Evolutionary conservation across 1,284 basidiomycete species (phyloP), one percentile per base, ranked within the genome.

Genomic region (Golubevia sp.): DNA sequence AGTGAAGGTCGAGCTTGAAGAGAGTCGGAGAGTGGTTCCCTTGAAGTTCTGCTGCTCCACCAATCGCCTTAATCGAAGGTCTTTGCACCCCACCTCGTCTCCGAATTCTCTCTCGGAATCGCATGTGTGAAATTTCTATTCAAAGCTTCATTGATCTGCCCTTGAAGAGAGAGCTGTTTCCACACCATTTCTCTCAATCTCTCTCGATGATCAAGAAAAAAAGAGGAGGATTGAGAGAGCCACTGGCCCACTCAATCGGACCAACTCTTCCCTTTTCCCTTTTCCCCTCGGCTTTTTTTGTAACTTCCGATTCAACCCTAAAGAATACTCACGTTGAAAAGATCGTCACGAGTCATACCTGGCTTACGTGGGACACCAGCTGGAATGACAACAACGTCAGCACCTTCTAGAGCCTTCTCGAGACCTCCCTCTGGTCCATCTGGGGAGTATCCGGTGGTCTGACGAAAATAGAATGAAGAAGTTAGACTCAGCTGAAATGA

Each of bases 261-360:
- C n/a, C n/a, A n/a, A n/a, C n/a, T n/a, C n/a, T n/a, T n/a, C n/a
- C n/a, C n/a, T n/a, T n/a, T n/a, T n/a, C n/a, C n/a, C n/a, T n/a
- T n/a, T n/a, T n/a, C n/a, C n/a, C n/a, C n/a, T n/a, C n/a, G n/a
- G n/a, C n/a, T n/a, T n/a, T n/a, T n/a, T n/a, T n/a, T n/a, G n/a
- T n/a, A n/a, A n/a, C n/a, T n/a, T n/a, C n/a, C n/a, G n/a, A n/a
- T n/a, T n/a, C n/a, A n/a, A n/a, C n/a, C n/a, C n/a, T n/a, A n/a
- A n/a, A 5, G 27, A 15, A 3, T 18, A 59, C 91, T 84, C 79
- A 94, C 93, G 87, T 95, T 96, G 91, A 99, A 99, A 69, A 99
- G 92, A 85, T 99, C 96, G 85, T 99, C 96, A 87, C 97, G 93
- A 86, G 91, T 93, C 94, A 94, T 93, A 30, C 80, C 85, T 65